Percentiles rank a stretch among this genome's conserved stretches.
These are phyloP conservation scores for Hibiscus trionum DNA, from an alignment of 345 rosid species.

Conservation along the genomic window DNA sequence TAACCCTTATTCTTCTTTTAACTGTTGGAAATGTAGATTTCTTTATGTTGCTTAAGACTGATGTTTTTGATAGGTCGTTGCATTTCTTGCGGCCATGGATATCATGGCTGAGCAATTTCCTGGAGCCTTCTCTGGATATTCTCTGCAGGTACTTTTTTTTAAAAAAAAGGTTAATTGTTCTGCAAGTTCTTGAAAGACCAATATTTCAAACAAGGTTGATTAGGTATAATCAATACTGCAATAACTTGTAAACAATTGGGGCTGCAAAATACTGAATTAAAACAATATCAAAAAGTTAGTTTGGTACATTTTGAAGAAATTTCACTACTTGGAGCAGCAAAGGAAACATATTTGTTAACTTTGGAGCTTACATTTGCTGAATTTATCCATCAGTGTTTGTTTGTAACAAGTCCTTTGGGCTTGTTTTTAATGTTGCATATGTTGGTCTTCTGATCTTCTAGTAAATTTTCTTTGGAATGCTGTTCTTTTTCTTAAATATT, in stretches of 20 bases:
- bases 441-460: background rate
- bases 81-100: conserved; percentile 96
- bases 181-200: background rate
- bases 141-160: conserved; percentile 45
- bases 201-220: background rate
- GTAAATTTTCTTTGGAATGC: background rate
- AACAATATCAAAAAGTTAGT: background rate
- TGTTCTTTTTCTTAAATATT: background rate
- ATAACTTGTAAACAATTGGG: background rate
- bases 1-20: background rate
- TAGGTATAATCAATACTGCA: background rate
- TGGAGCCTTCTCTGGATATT: conserved; percentile 89
- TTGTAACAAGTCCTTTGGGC: background rate
- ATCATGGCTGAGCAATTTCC: conserved; percentile 96
- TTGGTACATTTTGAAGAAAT: background rate
- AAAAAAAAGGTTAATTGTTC: background rate
- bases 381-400: background rate
- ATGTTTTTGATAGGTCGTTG: conserved; percentile 61
- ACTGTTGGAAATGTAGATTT: background rate
- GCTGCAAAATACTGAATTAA: background rate
- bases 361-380: background rate
- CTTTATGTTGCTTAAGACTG: conserved; percentile 14
- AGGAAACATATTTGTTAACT: background rate
- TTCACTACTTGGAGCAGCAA: background rate
- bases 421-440: background rate